Evolutionary conservation across 2,329 filamentous ascomycete species (phyloP), one percentile per base, ranked within the genome.

Genomic region (Trichocomaceae sp.): DNA sequence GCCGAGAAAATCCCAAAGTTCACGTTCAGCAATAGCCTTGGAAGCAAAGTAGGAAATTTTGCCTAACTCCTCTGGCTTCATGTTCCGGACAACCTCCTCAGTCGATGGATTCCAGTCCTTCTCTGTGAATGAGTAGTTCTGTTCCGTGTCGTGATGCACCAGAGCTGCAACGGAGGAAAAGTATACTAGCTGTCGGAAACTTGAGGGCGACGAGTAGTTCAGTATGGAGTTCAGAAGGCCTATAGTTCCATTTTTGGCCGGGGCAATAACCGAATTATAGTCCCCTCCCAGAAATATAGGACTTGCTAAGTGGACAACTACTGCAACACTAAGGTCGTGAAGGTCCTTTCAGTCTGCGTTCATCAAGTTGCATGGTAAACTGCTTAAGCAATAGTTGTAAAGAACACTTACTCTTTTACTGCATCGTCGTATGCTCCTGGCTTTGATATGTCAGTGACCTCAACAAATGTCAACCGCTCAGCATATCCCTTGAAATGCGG

Each of bases 361-460:
- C 20, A 23, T 44, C 19, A 15, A 31, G 7, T 48, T 10, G 6
- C 29, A 8, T 26, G 26, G 26, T 29, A 2, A 29, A 8, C 5
- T 35, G 15, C 13, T 5, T 33, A 9, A 13, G 12, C 15, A 15
- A 35, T 35, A n/a, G n/a, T n/a, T n/a, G n/a, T n/a, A 35, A 35
- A 35, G 12, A 15, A 35, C 9, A 35, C 44, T 31, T 29, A 54
- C 31, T 29, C 52, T 49, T 54, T 54, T 6, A 74, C 65, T 1
- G 67, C 72, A 17, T 61, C 58, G 58, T 71, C 65, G 54, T 73
- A 75, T 8, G 72, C 71, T 2, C 65, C 65, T 0, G 61, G 26
- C 0, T 58, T 62, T 5, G 64, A 58, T 22, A 75, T 71, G 46
- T 75, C 70, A 1, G 66, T 62, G 0, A 75, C 71, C 12, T 59